Evolutionary conservation across 2,329 filamentous ascomycete genomes (phyloP).

Genomic region (Aspergillus tanneri): DNA sequence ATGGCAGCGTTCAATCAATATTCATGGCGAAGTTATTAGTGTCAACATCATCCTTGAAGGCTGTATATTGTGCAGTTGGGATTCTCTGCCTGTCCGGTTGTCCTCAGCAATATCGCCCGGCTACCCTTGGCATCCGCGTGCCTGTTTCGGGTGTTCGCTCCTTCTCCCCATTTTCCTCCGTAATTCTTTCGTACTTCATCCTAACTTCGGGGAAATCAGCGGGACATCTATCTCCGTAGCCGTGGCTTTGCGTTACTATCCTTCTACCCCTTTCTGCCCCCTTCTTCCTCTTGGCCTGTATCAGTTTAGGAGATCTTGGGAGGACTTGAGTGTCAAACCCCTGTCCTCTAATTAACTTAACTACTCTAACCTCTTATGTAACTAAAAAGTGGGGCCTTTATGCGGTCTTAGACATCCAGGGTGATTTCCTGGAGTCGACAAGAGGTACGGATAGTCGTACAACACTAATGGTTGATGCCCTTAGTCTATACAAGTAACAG

Average conservation of each 20-base stretch:
- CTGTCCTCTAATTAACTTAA: too few species aligned
- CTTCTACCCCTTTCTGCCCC: slow-evolving; percentile 18
- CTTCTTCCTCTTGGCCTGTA: slow-evolving; percentile 16
- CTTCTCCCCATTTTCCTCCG: slow-evolving; percentile 19
- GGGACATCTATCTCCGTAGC: slow-evolving; percentile 17
- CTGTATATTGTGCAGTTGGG: background rate
- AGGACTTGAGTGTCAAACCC: background rate
- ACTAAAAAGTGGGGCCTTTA: too few species aligned
- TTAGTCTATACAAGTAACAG: too few species aligned
- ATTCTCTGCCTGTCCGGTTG: background rate
- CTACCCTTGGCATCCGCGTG: background rate
- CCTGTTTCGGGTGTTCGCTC: slow-evolving; percentile 7
- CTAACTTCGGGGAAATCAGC: slow-evolving; percentile 20
- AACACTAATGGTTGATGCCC: too few species aligned
- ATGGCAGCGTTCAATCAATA: background rate
- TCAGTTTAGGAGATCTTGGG: slow-evolving; percentile 11
- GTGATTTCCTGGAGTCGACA: too few species aligned
- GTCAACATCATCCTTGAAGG: too few species aligned
- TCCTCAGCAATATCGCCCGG: background rate
- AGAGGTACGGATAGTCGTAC: too few species aligned
- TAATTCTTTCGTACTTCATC: slow-evolving; percentile 29
- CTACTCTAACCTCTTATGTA: too few species aligned
- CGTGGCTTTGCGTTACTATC: background rate
- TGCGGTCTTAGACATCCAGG: too few species aligned
- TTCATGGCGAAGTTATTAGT: too few species aligned